Evolutionary conservation across 495 filamentous ascomycete species (phyloP), one percentile per base, ranked within the genome.

Genomic region (Penicillium canescens): DNA sequence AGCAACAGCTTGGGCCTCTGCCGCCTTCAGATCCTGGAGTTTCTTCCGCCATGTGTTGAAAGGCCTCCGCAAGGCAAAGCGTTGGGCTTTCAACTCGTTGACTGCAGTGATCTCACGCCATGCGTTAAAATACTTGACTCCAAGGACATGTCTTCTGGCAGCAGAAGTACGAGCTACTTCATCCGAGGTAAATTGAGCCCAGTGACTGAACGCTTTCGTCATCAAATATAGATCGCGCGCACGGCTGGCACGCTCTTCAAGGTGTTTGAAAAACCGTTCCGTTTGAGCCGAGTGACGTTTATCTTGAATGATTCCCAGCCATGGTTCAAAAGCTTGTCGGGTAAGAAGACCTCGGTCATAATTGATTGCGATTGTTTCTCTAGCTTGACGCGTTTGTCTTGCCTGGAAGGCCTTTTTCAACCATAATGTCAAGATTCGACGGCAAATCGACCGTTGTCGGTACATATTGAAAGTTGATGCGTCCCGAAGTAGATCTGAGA

Each of bases 21-120:
- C 52, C 3, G 59, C 61, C 6, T 69, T 66, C 12, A 76, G 49
- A 50, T 58, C 50, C 12, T 66, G 53, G 12, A 72, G 57, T 39
- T 72, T 77, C 35, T 72, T 73, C 40, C 75, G 77, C 86, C 85
- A 88, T 12, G 71, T 51, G 31, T 67, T 62, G 50, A 88, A 78
- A 31, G 84, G 85, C 43, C 79, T 82, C 37, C 74, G 75, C 6
- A 85, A 54, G 10, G 78, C 73, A 50, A 86, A 87, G 9, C 82
- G 75, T 37, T 83, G 81, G 2, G 85, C 82, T 65, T 89, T 91
- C 28, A 83, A 60, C 50, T 86, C 76, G 59, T 90, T 88, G 39
- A 88, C 82, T 6, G 77, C 78, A 10, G 89, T 91, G 42, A 91
- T 85, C 39, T 84, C 83, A 33, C 83, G 78, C 89, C 89, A 94